Percentiles rank a stretch among this genome's conserved stretches.
Evolutionary conservation across 192 early-diverging fungal genomes (phyloP).

Genomic region (Chytriomyces sp.): DNA sequence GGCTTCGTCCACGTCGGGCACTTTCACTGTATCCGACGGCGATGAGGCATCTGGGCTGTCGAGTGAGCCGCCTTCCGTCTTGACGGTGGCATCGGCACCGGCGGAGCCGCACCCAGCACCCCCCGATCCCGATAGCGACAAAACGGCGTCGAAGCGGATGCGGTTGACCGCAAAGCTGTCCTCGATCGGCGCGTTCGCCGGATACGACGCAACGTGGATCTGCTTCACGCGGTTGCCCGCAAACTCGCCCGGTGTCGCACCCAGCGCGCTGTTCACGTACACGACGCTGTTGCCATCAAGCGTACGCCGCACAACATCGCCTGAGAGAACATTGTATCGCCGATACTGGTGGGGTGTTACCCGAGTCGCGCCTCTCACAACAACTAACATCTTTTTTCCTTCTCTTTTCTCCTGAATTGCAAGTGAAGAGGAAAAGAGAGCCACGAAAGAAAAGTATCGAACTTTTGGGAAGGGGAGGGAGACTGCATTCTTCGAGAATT

Average conservation of each 20-base stretch:
- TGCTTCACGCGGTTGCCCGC: neutral
- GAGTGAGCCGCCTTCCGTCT: no score
- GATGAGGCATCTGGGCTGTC: no score
- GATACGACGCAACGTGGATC: constrained; percentile 16
- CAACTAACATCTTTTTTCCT: no score
- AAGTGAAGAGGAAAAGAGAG: no score
- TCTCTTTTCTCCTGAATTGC: no score
- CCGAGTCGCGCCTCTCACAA: no score
- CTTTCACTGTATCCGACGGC: no score
- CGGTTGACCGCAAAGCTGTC: constrained; percentile 14
- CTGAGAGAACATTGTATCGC: neutral
- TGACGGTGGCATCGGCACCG: neutral
- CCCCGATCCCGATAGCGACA: no score
- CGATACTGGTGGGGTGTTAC: neutral
- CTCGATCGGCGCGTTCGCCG: constrained; percentile 14
- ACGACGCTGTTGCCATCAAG: constrained; percentile 16
- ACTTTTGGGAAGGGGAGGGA: no score
- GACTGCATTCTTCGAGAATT: no score
- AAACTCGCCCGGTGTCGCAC: neutral
- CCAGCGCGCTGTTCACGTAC: neutral
- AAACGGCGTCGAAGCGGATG: neutral
- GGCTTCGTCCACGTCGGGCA: no score
- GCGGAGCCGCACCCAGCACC: neutral
- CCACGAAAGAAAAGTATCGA: no score
- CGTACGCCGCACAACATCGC: neutral